phyloP scores from a whole-genome alignment of 2,329 filamentous ascomycete genomes.

The Shiraia sp. region DNA sequence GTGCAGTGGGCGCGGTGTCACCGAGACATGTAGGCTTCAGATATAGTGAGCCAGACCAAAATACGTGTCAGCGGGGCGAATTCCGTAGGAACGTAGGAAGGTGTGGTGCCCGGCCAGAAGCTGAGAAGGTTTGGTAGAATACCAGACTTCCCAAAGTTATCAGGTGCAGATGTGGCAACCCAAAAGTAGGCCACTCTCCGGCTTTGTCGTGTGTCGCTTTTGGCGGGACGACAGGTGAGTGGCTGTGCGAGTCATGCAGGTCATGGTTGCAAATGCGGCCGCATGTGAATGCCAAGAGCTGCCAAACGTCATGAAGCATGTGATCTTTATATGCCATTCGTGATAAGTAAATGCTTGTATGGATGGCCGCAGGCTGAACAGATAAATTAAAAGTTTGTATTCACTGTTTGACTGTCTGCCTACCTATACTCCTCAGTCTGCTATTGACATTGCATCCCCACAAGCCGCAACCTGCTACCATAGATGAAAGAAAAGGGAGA shows the following conservation, averaged over 20 bases:
- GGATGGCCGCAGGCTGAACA: too few relatives aligned
- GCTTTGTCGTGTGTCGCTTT: slow-evolving; percentile 18
- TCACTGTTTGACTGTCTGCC: slow-evolving; percentile 1
- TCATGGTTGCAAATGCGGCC: too few relatives aligned
- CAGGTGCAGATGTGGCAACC: slow-evolving; percentile 15
- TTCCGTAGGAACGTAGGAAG: neutral
- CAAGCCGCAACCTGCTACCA: neutral
- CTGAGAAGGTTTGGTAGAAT: neutral
- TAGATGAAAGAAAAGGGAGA: neutral
- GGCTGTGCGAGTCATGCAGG: slow-evolving; percentile 18
- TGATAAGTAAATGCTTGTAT: too few relatives aligned
- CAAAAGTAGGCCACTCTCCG: too few relatives aligned
- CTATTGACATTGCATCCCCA: neutral
- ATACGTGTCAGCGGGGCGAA: neutral
- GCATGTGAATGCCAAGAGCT: slow-evolving; percentile 34
- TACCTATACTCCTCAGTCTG: slow-evolving; percentile 3
- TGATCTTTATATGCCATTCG: neutral
- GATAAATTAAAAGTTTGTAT: slow-evolving; percentile 7
- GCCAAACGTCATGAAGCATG: slow-evolving; percentile 7
- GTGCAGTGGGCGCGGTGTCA: slow-evolving; percentile 16
- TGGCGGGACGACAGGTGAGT: slow-evolving; percentile 17
- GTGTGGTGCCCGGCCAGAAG: neutral
- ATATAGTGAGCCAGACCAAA: neutral
- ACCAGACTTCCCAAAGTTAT: slow-evolving; percentile 9
- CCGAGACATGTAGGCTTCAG: slow-evolving; percentile 19